These are phyloP conservation scores for Ophiostoma ulmi DNA, from an alignment of 2,329 filamentous ascomycete species.

Conservation along the genomic window DNA sequence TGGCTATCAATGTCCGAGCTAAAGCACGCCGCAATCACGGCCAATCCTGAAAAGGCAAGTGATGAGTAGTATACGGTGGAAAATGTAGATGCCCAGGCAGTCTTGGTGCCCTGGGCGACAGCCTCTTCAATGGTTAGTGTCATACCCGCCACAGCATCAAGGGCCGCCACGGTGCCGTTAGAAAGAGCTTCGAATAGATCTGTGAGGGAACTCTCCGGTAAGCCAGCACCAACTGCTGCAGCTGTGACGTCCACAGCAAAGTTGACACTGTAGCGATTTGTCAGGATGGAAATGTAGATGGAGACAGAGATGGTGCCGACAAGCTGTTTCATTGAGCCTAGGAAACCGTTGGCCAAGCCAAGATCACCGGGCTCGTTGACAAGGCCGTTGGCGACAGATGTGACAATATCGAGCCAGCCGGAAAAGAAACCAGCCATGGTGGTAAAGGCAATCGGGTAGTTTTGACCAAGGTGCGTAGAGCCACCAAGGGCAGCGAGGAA, in stretches of 20 bases:
- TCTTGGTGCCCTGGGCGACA: constrained; percentile 17
- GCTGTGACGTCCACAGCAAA: not conserved
- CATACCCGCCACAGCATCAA: not conserved
- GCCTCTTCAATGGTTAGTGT: constrained; percentile 21
- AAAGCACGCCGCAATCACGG: constrained; percentile 23
- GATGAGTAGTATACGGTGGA: constrained; percentile 22
- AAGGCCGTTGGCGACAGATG: constrained; percentile 23
- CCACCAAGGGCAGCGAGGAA: constrained; percentile 23
- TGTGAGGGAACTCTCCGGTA: not conserved
- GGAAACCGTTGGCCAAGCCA: constrained; percentile 25
- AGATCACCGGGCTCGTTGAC: constrained; percentile 25
- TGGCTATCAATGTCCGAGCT: constrained; percentile 21
- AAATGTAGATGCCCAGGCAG: constrained; percentile 21
- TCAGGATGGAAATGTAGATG: constrained; percentile 23
- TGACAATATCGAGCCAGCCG: constrained; percentile 25
- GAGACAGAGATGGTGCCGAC: constrained; percentile 23
- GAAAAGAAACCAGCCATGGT: constrained; percentile 24
- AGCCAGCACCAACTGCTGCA: not conserved
- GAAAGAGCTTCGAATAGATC: not conserved
- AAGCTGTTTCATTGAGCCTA: constrained; percentile 24
- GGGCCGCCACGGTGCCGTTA: not conserved
- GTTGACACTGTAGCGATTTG: constrained; percentile 17
- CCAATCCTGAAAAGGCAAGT: constrained; percentile 23
- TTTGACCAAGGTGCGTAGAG: constrained; percentile 21
- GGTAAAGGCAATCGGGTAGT: constrained; percentile 22